Conservation (phyloP, 2,329 filamentous ascomycete genomes). For the Chalara sp. region DNA sequence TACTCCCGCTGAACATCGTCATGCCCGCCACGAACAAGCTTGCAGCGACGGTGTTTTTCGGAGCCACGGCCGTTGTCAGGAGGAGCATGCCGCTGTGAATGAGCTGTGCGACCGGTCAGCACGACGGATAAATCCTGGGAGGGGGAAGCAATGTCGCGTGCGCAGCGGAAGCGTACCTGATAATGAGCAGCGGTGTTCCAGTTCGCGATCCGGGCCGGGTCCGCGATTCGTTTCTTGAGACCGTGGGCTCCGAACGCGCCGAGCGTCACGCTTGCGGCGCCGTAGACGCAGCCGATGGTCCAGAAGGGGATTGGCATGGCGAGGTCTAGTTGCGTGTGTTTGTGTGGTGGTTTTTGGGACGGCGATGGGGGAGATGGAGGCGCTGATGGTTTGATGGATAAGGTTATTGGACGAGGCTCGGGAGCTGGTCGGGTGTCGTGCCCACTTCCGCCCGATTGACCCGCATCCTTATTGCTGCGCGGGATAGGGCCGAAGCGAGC, state of each 20-base stretch:
- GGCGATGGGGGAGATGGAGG: too few relatives aligned
- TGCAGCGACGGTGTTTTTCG: constrained; percentile 49
- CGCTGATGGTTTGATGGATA: too few relatives aligned
- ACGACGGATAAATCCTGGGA: not conserved
- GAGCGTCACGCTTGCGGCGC: constrained; percentile 52
- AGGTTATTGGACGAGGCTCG: too few relatives aligned
- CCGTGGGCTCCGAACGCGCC: constrained; percentile 65
- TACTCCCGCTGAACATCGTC: constrained; percentile 59
- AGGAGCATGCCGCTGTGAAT: constrained; percentile 56
- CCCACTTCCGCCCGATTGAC: too few relatives aligned
- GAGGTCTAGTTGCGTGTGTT: too few relatives aligned
- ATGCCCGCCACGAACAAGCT: constrained; percentile 57
- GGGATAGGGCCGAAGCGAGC: too few relatives aligned
- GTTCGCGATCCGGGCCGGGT: constrained; percentile 51
- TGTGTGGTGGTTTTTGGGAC: too few relatives aligned
- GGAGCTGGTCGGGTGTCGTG: too few relatives aligned
- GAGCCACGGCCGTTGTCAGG: constrained; percentile 42
- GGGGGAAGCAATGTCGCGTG: too few relatives aligned
- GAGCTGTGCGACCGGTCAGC: constrained; percentile 36
- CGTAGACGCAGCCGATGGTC: constrained; percentile 56
- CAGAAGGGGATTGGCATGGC: constrained; percentile 38
- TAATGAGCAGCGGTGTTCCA: constrained; percentile 63
- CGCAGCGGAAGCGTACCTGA: constrained; percentile 38
- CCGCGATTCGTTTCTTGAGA: constrained; percentile 52
- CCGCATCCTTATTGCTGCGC: too few relatives aligned